These are phyloP conservation scores for Pseudophaeomoniella oleicola DNA, from an alignment of 2,329 filamentous ascomycete genomes.

Conservation along the genomic window DNA sequence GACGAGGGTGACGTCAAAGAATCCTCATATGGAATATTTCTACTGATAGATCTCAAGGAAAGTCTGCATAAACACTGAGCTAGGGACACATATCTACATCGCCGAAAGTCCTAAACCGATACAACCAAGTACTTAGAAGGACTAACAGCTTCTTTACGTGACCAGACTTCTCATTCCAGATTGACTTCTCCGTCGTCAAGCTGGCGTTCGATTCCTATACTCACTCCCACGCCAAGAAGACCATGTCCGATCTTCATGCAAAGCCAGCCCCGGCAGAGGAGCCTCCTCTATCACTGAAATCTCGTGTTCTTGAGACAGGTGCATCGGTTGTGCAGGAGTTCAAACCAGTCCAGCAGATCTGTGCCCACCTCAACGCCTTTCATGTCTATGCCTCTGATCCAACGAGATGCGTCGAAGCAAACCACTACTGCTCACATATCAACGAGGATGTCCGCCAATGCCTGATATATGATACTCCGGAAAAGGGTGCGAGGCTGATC, in stretches of 20 bases:
- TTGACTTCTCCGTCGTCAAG: too few relatives aligned
- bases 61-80: too few relatives aligned
- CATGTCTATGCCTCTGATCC: constrained; percentile 68
- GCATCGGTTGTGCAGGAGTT: constrained; percentile 31
- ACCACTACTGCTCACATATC: constrained; percentile 73
- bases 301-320: constrained; percentile 1
- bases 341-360: constrained; percentile 56
- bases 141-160: too few relatives aligned
- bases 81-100: too few relatives aligned
- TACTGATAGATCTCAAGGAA: too few relatives aligned
- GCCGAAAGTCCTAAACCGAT: too few relatives aligned
- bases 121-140: too few relatives aligned
- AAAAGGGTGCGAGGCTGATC: constrained; percentile 55
- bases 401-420: constrained; percentile 55
- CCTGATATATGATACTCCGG: constrained; percentile 63
- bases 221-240: background rate
- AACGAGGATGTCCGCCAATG: constrained; percentile 67
- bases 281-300: background rate
- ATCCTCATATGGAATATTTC: too few relatives aligned
- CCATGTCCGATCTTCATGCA: background rate
- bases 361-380: constrained; percentile 76
- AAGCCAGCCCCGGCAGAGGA: background rate
- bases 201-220: too few relatives aligned
- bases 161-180: too few relatives aligned
- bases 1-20: too few relatives aligned